A percentile compares a stretch with the other conserved stretches of the same genome.
Evolutionary conservation across 225 moss, liverwort and hornwort genomes (phyloP).

Genomic region (Antitrichia curtipendula): DNA sequence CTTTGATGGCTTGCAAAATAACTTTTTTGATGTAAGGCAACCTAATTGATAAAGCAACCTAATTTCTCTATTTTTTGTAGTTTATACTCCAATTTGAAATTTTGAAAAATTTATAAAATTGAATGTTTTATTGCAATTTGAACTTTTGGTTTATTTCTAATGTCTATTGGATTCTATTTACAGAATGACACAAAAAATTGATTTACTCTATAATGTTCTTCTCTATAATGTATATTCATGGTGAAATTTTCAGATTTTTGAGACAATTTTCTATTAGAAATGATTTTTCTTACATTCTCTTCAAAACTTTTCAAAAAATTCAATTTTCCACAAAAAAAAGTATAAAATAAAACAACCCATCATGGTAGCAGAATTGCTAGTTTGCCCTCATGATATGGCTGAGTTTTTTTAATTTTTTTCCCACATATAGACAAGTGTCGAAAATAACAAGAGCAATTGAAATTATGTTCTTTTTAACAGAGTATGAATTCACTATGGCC

Average conservation of each 20-base stretch:
- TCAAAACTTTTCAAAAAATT: background rate
- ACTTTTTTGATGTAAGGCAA: too few species aligned
- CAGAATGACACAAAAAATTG: fast-evolving
- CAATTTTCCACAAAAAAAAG: background rate
- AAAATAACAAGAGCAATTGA: too few species aligned
- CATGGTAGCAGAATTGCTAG: too few species aligned
- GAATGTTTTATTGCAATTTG: background rate
- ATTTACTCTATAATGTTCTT: background rate
- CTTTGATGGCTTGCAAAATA: too few species aligned
- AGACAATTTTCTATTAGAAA: background rate
- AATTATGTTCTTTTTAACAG: too few species aligned
- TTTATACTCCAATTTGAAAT: background rate
- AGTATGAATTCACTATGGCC: too few species aligned
- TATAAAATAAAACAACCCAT: too few species aligned
- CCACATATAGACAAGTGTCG: too few species aligned
- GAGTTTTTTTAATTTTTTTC: too few species aligned
- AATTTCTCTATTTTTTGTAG: too few species aligned
- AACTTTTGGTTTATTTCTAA: background rate
- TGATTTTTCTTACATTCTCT: background rate
- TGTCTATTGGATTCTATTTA: background rate
- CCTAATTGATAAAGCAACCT: too few species aligned
- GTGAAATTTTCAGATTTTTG: background rate
- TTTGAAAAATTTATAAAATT: background rate
- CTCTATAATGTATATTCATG: background rate
- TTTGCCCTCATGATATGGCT: too few species aligned